These are phyloP conservation scores for Sporothrix curviconia DNA, from an alignment of 2,329 filamentous ascomycete species.

Conservation along the genomic window DNA sequence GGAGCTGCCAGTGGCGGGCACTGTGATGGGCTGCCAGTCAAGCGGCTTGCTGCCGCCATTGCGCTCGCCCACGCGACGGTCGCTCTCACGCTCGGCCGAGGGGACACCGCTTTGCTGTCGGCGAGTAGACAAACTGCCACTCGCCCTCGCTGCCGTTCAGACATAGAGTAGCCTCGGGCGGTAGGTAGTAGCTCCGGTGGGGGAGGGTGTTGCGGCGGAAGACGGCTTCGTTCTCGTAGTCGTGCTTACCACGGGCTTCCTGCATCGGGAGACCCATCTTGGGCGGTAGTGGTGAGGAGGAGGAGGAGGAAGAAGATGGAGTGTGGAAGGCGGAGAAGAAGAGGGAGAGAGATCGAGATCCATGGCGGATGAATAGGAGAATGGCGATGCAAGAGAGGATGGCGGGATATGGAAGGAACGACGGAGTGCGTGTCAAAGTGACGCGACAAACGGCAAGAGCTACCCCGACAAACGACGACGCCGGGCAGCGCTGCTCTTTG, in stretches of 20 bases:
- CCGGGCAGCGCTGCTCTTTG: no score
- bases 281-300: background rate
- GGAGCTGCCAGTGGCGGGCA: conserved; percentile 65
- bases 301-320: no score
- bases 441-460: no score
- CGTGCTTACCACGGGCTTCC: conserved; percentile 30
- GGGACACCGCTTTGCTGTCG: conserved; percentile 40
- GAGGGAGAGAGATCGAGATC: background rate
- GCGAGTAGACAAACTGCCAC: conserved; percentile 50
- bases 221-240: conserved; percentile 56
- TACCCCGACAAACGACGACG: no score
- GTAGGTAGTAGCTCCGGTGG: conserved; percentile 50
- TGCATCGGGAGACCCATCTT: conserved; percentile 8
- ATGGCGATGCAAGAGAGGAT: no score
- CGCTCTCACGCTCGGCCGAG: conserved; percentile 28
- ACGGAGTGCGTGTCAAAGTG: no score
- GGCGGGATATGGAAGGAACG: no score
- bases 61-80: no score
- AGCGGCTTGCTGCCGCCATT: no score
- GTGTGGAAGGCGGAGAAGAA: background rate
- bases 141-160: conserved; percentile 51
- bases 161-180: conserved; percentile 41
- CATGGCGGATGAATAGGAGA: no score
- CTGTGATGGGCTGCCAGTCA: conserved; percentile 41
- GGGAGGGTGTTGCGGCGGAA: conserved; percentile 54